Evolutionary conservation across 176 grass and related monocot species (phyloP).

Genomic region (Olyra latifolia): DNA sequence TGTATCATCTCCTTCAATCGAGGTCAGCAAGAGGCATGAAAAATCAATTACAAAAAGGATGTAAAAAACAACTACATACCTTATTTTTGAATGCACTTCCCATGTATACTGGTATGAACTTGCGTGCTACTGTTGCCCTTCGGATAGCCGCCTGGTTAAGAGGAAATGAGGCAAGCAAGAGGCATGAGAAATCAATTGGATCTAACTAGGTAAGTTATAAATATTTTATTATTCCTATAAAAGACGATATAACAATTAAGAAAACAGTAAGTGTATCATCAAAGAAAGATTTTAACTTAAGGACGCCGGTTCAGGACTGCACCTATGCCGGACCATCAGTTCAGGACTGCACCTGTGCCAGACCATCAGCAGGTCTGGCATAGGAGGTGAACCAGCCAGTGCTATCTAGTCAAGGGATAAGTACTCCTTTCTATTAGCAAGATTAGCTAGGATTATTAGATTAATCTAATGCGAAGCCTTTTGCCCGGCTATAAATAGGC

Average conservation of each 20-base stretch:
- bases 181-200: constrained; percentile 10
- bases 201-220: background rate
- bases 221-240: constrained; percentile 4
- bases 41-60: background rate
- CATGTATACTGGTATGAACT: constrained; percentile 97
- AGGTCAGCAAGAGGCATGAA: background rate
- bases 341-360: no score
- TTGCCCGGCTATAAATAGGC: no score
- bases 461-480: no score
- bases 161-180: constrained; percentile 42
- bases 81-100: constrained; percentile 99
- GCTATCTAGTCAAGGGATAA: no score
- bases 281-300: background rate
- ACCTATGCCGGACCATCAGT: no score
- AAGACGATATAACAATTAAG: background rate
- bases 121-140: constrained; percentile 80
- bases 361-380: no score
- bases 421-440: no score
- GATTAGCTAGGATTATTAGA: no score
- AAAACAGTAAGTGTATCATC: background rate
- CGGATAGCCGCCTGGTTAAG: constrained; percentile 75
- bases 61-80: constrained; percentile 42
- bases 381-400: no score
- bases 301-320: no score
- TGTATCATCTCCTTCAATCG: no score